These are phyloP conservation scores for Pseudonitzschia pungens DNA, from an alignment of 108 stramenopile genomes.

Conservation along the genomic window DNA sequence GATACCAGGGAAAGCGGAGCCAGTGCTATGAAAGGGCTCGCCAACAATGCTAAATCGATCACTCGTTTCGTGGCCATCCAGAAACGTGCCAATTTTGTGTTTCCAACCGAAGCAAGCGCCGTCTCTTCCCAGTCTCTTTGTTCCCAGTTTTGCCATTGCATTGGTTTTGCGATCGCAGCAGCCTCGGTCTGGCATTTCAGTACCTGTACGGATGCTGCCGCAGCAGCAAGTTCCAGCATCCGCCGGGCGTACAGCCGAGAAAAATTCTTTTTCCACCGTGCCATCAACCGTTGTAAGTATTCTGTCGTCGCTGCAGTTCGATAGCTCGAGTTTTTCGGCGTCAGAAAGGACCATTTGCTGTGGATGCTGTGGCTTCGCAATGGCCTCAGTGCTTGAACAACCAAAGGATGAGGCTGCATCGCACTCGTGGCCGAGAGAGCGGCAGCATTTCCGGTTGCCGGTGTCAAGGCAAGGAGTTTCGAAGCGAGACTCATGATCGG, in stretches of 20 bases:
- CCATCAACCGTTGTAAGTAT: slow-evolving; percentile 15
- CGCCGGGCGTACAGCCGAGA: slow-evolving; percentile 70
- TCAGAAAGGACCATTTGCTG: slow-evolving; percentile 9
- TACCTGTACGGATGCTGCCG: slow-evolving; percentile 25
- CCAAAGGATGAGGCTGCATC: not conserved
- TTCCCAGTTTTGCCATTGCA: slow-evolving; percentile 48
- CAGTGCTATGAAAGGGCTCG: slow-evolving; percentile 42
- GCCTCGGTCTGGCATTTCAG: slow-evolving; percentile 32
- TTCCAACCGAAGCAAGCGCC: slow-evolving; percentile 51
- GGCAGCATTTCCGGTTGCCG: slow-evolving; percentile 1
- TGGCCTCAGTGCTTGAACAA: slow-evolving; percentile 7
- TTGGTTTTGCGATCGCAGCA: slow-evolving; percentile 36
- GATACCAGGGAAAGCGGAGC: slow-evolving; percentile 45
- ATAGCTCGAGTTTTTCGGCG: not conserved
- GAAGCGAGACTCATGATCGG: slow-evolving; percentile 1
- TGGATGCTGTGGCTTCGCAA: slow-evolving; percentile 6
- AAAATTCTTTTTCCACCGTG: slow-evolving; percentile 44
- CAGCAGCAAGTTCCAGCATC: slow-evolving; percentile 50
- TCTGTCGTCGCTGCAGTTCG: slow-evolving; percentile 12
- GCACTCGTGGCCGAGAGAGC: slow-evolving; percentile 2
- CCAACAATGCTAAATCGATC: slow-evolving; percentile 36
- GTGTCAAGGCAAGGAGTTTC: slow-evolving; percentile 6
- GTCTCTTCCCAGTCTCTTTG: slow-evolving; percentile 52
- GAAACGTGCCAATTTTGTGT: slow-evolving; percentile 33
- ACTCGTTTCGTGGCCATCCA: slow-evolving; percentile 47